Conservation (phyloP, 2,329 filamentous ascomycete genomes). For the Apiospora marii region DNA sequence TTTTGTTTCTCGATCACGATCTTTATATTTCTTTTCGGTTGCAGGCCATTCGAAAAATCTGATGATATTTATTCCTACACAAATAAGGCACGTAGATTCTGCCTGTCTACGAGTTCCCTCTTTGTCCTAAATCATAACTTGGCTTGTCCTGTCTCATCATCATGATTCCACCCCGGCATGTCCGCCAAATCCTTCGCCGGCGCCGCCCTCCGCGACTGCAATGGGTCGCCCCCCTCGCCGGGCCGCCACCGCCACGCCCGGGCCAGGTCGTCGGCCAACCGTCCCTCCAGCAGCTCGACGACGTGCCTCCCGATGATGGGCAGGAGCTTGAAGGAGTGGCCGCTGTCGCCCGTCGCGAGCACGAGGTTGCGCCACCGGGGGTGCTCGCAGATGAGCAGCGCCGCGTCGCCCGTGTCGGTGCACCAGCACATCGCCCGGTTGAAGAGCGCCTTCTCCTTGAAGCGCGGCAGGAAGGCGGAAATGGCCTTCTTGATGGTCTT, state of each 20-base stretch:
- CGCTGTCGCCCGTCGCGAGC: constrained; percentile 55
- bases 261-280: constrained; percentile 47
- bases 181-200: constrained; percentile 53
- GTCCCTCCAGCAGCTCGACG: constrained; percentile 52
- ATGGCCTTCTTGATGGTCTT: constrained; percentile 40
- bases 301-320: constrained; percentile 56
- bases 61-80: too few relatives aligned
- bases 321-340: constrained; percentile 54
- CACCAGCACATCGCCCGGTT: constrained; percentile 46
- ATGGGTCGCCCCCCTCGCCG: constrained; percentile 48
- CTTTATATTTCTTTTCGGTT: too few relatives aligned
- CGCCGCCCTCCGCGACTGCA: constrained; percentile 49
- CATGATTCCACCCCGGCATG: constrained; percentile 52
- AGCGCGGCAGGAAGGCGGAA: constrained; percentile 41
- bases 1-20: too few relatives aligned
- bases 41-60: too few relatives aligned
- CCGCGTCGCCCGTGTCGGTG: constrained; percentile 45
- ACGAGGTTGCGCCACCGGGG: constrained; percentile 53
- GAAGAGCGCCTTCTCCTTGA: constrained; percentile 40
- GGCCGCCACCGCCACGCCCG: constrained; percentile 55
- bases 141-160: constrained; percentile 23
- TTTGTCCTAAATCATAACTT: too few relatives aligned
- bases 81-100: too few relatives aligned
- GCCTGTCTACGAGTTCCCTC: too few relatives aligned
- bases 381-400: constrained; percentile 46